Base-by-base conservation (phyloP, 129 eudicot genomes). In the Pittosporum tobira region DNA sequence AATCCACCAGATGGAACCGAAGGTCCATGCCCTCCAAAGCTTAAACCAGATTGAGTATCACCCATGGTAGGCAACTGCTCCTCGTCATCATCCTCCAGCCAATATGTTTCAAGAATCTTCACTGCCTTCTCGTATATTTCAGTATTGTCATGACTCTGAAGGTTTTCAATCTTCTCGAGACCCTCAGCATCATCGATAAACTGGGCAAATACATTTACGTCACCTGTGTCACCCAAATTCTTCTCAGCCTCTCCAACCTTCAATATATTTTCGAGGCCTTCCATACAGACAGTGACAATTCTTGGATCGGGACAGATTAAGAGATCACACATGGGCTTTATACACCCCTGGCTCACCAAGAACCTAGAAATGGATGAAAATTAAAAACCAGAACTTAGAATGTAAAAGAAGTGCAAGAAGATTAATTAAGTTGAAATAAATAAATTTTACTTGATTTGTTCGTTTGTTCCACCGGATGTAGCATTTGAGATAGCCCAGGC, bases 401-500 rank as follows among this genome's bases (percentile, higher is more conserved):
- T 13, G 0, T 47, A 48, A 9, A 26, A 51, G 34, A 26, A 51
- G 20, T 3, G 15, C 40, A 31, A 21, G 11, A 6, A 34, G 13
- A 15, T 1, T 7, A n/a, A 29, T 0, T n/a, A 46, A 25, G 21
- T n/a, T 16, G 18, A 25, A 24, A n/a, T 18, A 27, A 27, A 51
- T 36, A 21, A 11, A 49, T 28, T 77, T 43, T 74, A 88, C 96
- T 84, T 88, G 26, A 88, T 77, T 68, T 88, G 96, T 29, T 88
- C 96, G 43, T 84, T 90, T 6, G 81, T 76, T 42, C 96, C 96
- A 56, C 96, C 96, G 51, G 96, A 88, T 13, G 96, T 88, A 44
- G 96, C 96, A 79, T 88, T 88, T 61, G 96, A 88, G 53, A 88
- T 76, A 3, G 96, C 94, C 95, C 95, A 87, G 21, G 96, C 90